Percentiles rank a stretch among this genome's conserved stretches.
phyloP scores from a whole-genome alignment of 1,284 basidiomycete species.

The Tetrapyrgos nigripes region DNA sequence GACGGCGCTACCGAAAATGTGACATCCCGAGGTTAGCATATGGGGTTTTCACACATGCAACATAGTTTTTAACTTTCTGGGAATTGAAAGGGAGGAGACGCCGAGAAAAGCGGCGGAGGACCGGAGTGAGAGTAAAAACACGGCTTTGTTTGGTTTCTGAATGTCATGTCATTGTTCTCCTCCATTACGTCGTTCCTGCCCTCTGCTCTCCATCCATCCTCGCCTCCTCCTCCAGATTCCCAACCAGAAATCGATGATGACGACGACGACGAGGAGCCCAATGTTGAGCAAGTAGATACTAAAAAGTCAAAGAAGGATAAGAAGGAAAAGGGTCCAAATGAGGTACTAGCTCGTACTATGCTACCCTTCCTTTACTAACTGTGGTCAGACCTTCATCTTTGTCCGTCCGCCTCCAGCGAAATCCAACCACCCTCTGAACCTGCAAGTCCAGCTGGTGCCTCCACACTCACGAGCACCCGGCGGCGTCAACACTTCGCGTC shows the following conservation, averaged over 20 bases:
- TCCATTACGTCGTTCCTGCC: conserved; percentile 67
- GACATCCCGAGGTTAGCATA: too few relatives aligned
- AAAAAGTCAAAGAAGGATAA: conserved; percentile 42
- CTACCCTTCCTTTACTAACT: conserved; percentile 85
- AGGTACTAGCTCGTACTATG: conserved; percentile 83
- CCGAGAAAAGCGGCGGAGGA: too few relatives aligned
- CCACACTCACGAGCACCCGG: conserved; percentile 57
- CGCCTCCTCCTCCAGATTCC: conserved; percentile 23
- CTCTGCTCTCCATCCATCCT: conserved; percentile 51
- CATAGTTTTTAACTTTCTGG: too few relatives aligned
- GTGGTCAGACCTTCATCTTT: conserved; percentile 83
- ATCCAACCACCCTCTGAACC: conserved; percentile 87
- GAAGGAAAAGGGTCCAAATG: conserved; percentile 57
- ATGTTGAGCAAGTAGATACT: conserved; percentile 32
- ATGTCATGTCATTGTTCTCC: conserved; percentile 68
- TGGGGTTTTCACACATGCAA: too few relatives aligned
- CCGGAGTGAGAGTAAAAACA: not conserved
- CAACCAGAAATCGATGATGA: conserved; percentile 29
- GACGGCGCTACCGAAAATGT: too few relatives aligned
- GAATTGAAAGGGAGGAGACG: too few relatives aligned
- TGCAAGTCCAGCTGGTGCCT: conserved; percentile 93
- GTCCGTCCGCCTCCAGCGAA: conserved; percentile 86
- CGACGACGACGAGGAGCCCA: conserved; percentile 28
- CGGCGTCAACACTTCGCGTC: conserved; percentile 29
- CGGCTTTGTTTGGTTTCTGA: not conserved